Evolutionary conservation across 106 monocot species (phyloP).

Genomic region (Gastrodia elata): DNA sequence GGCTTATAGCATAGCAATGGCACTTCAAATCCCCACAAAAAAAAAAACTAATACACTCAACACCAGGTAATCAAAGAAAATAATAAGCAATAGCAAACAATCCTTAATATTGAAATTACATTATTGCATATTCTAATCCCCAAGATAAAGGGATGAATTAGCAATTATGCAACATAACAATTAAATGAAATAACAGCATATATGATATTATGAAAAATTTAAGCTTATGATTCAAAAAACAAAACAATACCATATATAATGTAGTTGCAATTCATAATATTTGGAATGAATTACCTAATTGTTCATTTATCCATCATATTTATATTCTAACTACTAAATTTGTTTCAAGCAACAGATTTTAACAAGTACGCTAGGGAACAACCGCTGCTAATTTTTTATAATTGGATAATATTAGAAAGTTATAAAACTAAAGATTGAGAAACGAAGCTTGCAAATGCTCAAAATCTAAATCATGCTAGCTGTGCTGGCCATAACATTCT

Average conservation of each 20-base stretch:
- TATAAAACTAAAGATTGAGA: not conserved
- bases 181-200: not conserved
- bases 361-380: not conserved
- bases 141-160: not conserved
- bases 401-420: not conserved
- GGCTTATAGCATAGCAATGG: not conserved
- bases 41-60: not conserved
- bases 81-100: not conserved
- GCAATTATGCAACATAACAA: not conserved
- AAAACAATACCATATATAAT: not conserved
- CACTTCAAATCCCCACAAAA: not conserved
- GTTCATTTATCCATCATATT: not conserved
- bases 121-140: not conserved
- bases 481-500: no score
- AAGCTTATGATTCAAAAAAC: not conserved
- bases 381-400: not conserved
- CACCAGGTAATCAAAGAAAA: not conserved
- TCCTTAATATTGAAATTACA: not conserved
- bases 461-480: no score
- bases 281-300: not conserved
- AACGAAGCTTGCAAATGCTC: no score
- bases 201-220: not conserved
- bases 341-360: not conserved
- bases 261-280: not conserved
- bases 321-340: not conserved